Conservation (phyloP, 257 asterid species). For the Jasminum sambac region DNA sequence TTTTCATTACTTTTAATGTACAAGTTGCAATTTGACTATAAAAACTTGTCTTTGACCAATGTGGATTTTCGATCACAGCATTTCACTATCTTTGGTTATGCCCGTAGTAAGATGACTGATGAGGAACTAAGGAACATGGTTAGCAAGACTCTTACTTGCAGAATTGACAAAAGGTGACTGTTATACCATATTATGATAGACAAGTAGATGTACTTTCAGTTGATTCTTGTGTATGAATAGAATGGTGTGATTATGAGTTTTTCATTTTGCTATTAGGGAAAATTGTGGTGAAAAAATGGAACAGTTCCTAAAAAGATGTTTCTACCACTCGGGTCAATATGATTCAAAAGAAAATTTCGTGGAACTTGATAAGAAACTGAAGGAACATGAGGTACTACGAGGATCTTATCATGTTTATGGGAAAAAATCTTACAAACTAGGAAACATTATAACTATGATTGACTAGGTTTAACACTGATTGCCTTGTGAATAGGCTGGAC, state of each 20-base stretch:
- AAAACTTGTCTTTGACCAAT: background rate
- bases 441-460: background rate
- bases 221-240: background rate
- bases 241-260: background rate
- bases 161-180: constrained; percentile 84
- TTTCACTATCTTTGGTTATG: constrained; percentile 86
- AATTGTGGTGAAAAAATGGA: constrained; percentile 95
- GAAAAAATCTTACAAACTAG: background rate
- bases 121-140: constrained; percentile 81
- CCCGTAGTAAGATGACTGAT: constrained; percentile 98
- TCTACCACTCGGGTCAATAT: constrained; percentile 89
- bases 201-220: constrained; percentile 9
- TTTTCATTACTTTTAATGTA: background rate
- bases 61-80: constrained; percentile 49
- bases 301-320: constrained; percentile 77
- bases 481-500: constrained; percentile 56
- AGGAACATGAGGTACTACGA: constrained; percentile 77
- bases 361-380: constrained; percentile 73
- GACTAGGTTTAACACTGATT: background rate
- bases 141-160: constrained; percentile 91
- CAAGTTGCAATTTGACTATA: background rate
- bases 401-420: background rate
- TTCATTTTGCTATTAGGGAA: constrained; percentile 53
- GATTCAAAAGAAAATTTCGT: constrained; percentile 68
- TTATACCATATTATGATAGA: constrained; percentile 2